phyloP scores from a whole-genome alignment of 768 basidiomycete genomes.

The Rhodotorula taiwanensis region DNA sequence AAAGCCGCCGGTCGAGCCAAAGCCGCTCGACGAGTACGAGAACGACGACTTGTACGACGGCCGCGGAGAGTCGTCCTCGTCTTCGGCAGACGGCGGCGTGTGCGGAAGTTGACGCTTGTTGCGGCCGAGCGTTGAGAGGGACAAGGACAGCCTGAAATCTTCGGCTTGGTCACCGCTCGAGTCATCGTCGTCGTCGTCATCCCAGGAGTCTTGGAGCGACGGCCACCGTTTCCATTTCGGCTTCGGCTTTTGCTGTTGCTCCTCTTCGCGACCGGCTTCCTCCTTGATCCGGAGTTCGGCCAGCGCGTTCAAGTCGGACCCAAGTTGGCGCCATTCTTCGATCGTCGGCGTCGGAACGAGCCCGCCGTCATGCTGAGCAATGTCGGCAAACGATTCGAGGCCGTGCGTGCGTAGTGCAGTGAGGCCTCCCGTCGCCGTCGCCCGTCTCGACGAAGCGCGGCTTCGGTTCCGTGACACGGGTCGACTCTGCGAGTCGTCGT shows the following conservation, averaged over 20 bases:
- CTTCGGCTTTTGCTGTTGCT: neutral
- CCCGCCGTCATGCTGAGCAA: slow-evolving; percentile 5
- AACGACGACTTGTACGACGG: slow-evolving; percentile 18
- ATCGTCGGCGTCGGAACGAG: slow-evolving; percentile 39
- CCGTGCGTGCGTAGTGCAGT: slow-evolving; percentile 2
- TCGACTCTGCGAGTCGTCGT: no score
- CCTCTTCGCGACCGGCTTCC: neutral
- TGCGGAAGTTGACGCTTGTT: slow-evolving; percentile 1
- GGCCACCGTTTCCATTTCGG: slow-evolving; percentile 14
- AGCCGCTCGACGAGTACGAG: slow-evolving; percentile 19
- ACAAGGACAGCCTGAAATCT: slow-evolving; percentile 15
- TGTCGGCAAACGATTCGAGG: neutral
- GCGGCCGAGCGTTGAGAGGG: slow-evolving; percentile 8
- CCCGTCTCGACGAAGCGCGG: slow-evolving; percentile 4
- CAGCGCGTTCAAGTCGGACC: slow-evolving; percentile 22
- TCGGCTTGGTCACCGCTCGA: neutral
- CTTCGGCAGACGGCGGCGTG: neutral
- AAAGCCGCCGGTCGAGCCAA: slow-evolving; percentile 18
- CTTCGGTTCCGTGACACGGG: slow-evolving; percentile 11
- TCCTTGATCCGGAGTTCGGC: slow-evolving; percentile 3
- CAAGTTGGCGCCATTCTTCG: slow-evolving; percentile 39
- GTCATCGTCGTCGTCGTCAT: slow-evolving; percentile 11
- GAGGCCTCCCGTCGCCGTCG: slow-evolving; percentile 14
- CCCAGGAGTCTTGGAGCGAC: slow-evolving; percentile 10
- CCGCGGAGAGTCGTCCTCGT: neutral